A percentile compares a stretch with the other conserved stretches of the same genome.
Evolutionary conservation across 2,329 filamentous ascomycete genomes (phyloP).

Genomic region (Penicillium sp.): DNA sequence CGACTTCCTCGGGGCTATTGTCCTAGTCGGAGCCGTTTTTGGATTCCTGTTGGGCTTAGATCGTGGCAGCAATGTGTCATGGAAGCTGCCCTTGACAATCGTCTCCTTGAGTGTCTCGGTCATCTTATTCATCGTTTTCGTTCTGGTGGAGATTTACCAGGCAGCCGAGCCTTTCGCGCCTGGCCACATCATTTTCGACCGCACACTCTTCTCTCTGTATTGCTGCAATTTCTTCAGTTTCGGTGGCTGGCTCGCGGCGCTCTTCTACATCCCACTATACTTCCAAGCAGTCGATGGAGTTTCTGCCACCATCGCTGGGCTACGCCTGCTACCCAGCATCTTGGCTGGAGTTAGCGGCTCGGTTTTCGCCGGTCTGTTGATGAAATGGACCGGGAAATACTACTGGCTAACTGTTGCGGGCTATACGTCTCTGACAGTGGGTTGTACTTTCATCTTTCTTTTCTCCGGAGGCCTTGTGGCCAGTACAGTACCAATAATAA

Average conservation of each 20-base stretch:
- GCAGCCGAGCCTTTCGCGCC: constrained; percentile 73
- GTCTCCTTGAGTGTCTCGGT: constrained; percentile 56
- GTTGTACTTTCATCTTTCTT: constrained; percentile 56
- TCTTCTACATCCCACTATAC: constrained; percentile 76
- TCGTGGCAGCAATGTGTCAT: constrained; percentile 68
- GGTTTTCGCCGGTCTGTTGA: constrained; percentile 62
- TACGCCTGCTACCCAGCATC: constrained; percentile 66
- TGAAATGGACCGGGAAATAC: constrained; percentile 69
- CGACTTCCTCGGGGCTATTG: constrained; percentile 69
- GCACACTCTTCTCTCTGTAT: constrained; percentile 65
- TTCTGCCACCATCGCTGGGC: constrained; percentile 62
- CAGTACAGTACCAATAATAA: constrained; percentile 53
- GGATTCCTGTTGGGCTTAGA: constrained; percentile 68
- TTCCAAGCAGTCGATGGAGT: constrained; percentile 70
- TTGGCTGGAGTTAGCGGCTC: constrained; percentile 62
- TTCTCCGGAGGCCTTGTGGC: constrained; percentile 55
- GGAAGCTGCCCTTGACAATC: constrained; percentile 60
- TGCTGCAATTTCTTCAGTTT: constrained; percentile 71
- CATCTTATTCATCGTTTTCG: constrained; percentile 63
- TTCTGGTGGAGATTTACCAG: constrained; percentile 65
- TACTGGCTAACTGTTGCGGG: constrained; percentile 64
- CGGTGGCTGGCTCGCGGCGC: constrained; percentile 56
- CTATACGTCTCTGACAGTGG: constrained; percentile 55
- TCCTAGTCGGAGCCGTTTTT: constrained; percentile 65
- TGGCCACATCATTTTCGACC: constrained; percentile 68